Conservation (phyloP, 176 grass and related monocot genomes). For the Rhynchospora pubera region DNA sequence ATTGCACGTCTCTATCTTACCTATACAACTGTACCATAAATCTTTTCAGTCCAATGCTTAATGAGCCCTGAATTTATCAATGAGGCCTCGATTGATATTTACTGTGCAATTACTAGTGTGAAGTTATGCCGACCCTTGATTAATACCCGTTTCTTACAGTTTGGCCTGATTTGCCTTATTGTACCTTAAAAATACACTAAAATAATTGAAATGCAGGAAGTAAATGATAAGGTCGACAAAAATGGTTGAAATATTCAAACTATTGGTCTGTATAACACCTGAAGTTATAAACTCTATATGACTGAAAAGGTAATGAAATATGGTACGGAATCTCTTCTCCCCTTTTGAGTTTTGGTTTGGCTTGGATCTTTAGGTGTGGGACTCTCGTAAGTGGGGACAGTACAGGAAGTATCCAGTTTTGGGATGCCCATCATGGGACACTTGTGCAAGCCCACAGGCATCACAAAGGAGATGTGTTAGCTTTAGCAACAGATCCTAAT, state of each 20-base stretch:
- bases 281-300: neutral
- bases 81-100: neutral
- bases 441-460: slow-evolving; percentile 76
- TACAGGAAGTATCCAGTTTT: slow-evolving; percentile 86
- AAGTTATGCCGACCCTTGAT: neutral
- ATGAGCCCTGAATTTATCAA: neutral
- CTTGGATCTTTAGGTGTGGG: slow-evolving; percentile 58
- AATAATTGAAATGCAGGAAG: neutral
- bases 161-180: neutral
- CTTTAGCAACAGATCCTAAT: slow-evolving; percentile 64
- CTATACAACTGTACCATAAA: neutral
- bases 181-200: neutral
- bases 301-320: neutral
- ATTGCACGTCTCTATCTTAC: slow-evolving; percentile 14
- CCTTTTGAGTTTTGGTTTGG: neutral
- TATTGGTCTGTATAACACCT: neutral
- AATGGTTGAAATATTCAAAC: neutral
- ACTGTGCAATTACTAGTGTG: neutral
- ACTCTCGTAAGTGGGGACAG: slow-evolving; percentile 96
- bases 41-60: slow-evolving; percentile 11
- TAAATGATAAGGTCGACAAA: neutral
- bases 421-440: slow-evolving; percentile 82
- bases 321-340: neutral
- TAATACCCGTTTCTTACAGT: neutral
- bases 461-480: slow-evolving; percentile 83